Evolutionary conservation across 78 protist genomes (phyloP).

Genomic region (Dictyostelium discoideum): DNA sequence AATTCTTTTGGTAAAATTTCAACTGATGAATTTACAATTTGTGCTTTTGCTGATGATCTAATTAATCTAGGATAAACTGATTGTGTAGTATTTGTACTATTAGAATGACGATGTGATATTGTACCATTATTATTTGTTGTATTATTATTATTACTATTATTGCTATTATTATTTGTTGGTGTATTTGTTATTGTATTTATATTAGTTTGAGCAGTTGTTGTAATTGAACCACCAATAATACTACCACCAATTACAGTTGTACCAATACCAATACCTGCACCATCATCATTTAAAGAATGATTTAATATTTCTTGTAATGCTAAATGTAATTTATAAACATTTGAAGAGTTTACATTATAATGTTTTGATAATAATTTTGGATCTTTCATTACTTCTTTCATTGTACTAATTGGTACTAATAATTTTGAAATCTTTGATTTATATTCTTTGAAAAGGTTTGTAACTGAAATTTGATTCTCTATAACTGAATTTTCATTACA

Average conservation of each 20-base stretch:
- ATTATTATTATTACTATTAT: not conserved
- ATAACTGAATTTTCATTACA: conserved; percentile 33
- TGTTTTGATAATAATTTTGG: conserved; percentile 33
- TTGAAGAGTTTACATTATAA: conserved; percentile 1
- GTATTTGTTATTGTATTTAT: not conserved
- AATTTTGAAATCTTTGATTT: not conserved
- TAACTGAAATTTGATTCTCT: conserved; percentile 52
- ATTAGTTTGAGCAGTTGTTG: not conserved
- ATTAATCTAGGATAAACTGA: conserved; percentile 30
- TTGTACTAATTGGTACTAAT: conserved; percentile 5
- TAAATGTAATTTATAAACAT: conserved; percentile 28
- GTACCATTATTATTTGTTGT: not conserved
- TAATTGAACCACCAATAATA: not conserved
- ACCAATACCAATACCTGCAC: not conserved
- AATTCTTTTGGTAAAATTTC: conserved; percentile 63
- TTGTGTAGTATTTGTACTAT: not conserved
- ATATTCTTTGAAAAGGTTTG: conserved; percentile 53
- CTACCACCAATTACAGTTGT: not conserved
- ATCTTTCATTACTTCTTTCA: conserved; percentile 44
- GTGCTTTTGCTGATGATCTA: conserved; percentile 57
- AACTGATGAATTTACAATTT: conserved; percentile 21
- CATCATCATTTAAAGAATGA: conserved; percentile 12
- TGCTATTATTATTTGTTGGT: not conserved
- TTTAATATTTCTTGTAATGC: conserved; percentile 27
- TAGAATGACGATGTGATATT: not conserved